phyloP scores from a whole-genome alignment of 2,329 filamentous ascomycete genomes.

The Colletotrichum liriopes region DNA sequence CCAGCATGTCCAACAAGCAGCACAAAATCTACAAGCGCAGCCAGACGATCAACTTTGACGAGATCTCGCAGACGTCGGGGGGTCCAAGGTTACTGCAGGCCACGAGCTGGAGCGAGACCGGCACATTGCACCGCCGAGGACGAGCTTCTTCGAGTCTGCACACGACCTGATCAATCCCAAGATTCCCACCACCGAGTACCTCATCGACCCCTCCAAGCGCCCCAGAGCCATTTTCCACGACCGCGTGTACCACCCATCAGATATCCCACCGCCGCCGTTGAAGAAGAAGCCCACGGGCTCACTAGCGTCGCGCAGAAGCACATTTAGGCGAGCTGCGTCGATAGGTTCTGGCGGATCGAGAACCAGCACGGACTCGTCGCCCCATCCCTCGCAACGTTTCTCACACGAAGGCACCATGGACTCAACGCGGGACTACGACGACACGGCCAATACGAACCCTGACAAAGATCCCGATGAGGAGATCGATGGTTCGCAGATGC shows the following conservation, averaged over 20 bases:
- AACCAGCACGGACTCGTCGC: constrained; percentile 45
- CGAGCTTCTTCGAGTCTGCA: constrained; percentile 95
- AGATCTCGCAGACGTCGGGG: constrained; percentile 50
- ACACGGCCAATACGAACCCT: constrained; percentile 63
- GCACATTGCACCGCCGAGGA: constrained; percentile 84
- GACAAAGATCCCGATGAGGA: constrained; percentile 56
- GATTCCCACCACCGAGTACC: constrained; percentile 83
- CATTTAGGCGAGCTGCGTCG: constrained; percentile 45
- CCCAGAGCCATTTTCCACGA: constrained; percentile 97
- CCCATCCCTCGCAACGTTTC: constrained; percentile 48
- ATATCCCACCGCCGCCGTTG: constrained; percentile 87
- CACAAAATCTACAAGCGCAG: constrained; percentile 83
- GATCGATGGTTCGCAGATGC: constrained; percentile 79
- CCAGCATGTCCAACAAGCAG: constrained; percentile 70
- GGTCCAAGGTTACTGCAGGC: constrained; percentile 64
- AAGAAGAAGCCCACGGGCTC: constrained; percentile 65
- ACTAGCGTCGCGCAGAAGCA: constrained; percentile 53
- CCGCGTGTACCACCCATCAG: constrained; percentile 91
- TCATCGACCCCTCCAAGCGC: constrained; percentile 86
- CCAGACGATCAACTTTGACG: constrained; percentile 76
- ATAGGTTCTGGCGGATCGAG: constrained; percentile 36
- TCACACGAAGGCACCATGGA: constrained; percentile 60
- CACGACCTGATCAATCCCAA: constrained; percentile 94
- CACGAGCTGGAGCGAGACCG: constrained; percentile 64
- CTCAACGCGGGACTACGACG: constrained; percentile 68